These are phyloP conservation scores for Calocybe gangraenosa DNA, from an alignment of 768 basidiomycete species.

Conservation along the genomic window DNA sequence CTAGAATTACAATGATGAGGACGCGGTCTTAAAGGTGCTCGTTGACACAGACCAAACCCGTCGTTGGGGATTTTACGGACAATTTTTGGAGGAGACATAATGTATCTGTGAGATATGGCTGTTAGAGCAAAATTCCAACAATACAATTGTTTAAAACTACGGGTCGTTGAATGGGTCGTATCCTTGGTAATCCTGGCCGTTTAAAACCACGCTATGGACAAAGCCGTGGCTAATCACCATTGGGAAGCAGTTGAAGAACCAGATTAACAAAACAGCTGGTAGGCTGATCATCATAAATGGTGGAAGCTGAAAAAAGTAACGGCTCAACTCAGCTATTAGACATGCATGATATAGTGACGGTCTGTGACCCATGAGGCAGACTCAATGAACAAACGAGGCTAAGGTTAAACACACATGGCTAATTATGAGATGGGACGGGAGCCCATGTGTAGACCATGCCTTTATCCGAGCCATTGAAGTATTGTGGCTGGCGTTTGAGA, in stretches of 20 bases:
- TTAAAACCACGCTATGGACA: constrained; percentile 27
- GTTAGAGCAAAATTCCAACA: constrained; percentile 6
- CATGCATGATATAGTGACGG: not conserved
- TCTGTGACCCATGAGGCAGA: constrained; percentile 2
- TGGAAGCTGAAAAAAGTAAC: not conserved
- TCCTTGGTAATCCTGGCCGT: constrained; percentile 28
- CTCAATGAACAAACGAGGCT: constrained; percentile 4
- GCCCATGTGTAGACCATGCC: not conserved
- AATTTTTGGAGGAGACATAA: constrained; percentile 23
- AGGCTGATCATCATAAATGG: constrained; percentile 2
- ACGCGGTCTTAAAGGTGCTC: not conserved
- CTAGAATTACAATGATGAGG: constrained; percentile 13
- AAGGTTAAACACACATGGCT: not conserved
- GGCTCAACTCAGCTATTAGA: not conserved
- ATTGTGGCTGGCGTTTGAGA: not conserved
- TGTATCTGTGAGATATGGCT: constrained; percentile 20
- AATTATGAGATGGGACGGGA: not conserved
- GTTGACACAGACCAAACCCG: constrained; percentile 24
- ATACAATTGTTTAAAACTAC: constrained; percentile 19
- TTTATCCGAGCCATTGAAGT: not conserved
- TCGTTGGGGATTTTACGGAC: constrained; percentile 32
- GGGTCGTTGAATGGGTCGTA: constrained; percentile 37
- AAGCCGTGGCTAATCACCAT: constrained; percentile 29
- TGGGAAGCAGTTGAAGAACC: not conserved
- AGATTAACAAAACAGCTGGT: not conserved